A percentile compares a stretch with the other conserved stretches of the same genome.
phyloP scores from a whole-genome alignment of 768 basidiomycete genomes.

The Dentipellis sp. region DNA sequence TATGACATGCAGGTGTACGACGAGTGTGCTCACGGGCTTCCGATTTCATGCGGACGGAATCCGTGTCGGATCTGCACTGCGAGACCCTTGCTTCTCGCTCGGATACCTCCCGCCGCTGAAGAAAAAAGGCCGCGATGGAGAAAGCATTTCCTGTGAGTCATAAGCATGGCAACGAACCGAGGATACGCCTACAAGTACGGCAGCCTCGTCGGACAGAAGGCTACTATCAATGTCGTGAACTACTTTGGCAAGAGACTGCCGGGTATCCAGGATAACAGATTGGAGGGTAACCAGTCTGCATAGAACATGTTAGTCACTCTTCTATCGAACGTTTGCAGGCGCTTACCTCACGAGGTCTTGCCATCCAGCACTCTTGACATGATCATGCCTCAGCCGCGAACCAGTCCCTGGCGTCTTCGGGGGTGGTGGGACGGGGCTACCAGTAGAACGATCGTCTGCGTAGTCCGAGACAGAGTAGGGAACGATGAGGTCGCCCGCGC shows the following conservation, averaged over 20 bases:
- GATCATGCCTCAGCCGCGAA: constrained; percentile 13
- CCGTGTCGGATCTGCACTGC: constrained; percentile 15
- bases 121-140: constrained; percentile 17
- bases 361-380: constrained; percentile 43
- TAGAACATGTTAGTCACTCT: not conserved
- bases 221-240: constrained; percentile 37
- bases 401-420: not conserved
- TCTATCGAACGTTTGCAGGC: no score
- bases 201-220: constrained; percentile 22
- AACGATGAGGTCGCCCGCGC: constrained; percentile 16
- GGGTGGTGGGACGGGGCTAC: not conserved
- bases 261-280: constrained; percentile 40
- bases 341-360: constrained; percentile 68
- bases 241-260: constrained; percentile 38
- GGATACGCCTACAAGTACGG: constrained; percentile 1
- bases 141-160: not conserved
- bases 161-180: constrained; percentile 1
- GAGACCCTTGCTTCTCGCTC: constrained; percentile 54
- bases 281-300: constrained; percentile 45
- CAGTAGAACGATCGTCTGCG: constrained; percentile 4
- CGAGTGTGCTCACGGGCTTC: constrained; percentile 32
- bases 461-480: constrained; percentile 4
- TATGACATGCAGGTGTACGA: not conserved
- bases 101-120: constrained; percentile 59
- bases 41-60: constrained; percentile 23